Conservation (phyloP, 345 rosid species). For the Cardamine chenopodiifolia region DNA sequence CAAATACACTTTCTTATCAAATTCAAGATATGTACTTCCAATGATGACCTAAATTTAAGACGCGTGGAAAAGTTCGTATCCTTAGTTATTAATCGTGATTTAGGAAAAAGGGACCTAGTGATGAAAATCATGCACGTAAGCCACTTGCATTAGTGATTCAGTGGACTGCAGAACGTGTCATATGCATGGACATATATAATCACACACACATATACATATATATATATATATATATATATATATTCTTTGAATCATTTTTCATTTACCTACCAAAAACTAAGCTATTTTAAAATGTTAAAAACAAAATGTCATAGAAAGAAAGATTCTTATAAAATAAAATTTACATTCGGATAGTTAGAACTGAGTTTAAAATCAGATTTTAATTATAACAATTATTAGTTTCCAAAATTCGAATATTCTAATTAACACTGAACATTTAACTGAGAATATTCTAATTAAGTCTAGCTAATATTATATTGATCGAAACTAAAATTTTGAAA, state of each 20-base stretch:
- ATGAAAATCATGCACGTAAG: slow-evolving; percentile 34
- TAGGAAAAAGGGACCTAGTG: background rate
- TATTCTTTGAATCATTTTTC: background rate
- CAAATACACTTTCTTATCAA: background rate
- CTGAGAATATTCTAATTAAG: too few species aligned
- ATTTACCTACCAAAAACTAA: background rate
- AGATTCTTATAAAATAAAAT: too few species aligned
- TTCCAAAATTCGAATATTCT: too few species aligned
- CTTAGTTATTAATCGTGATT: background rate
- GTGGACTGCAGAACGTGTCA: slow-evolving; percentile 16
- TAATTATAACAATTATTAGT: too few species aligned
- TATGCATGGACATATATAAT: background rate
- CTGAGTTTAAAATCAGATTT: too few species aligned
- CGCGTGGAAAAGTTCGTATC: slow-evolving; percentile 10
- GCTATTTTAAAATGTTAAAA: too few species aligned
- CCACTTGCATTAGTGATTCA: slow-evolving; percentile 20
- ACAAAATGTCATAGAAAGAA: too few species aligned
- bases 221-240: too few species aligned
- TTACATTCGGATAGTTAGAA: too few species aligned
- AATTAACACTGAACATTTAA: too few species aligned
- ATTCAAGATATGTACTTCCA: slow-evolving; percentile 5
- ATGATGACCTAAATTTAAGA: background rate
- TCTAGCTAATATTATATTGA: too few species aligned
- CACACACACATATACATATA: background rate
- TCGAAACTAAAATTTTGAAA: too few species aligned